Evolutionary conservation across 257 asterid genomes (phyloP), one percentile per base, ranked within the genome.

Genomic region (Ilex asprella): DNA sequence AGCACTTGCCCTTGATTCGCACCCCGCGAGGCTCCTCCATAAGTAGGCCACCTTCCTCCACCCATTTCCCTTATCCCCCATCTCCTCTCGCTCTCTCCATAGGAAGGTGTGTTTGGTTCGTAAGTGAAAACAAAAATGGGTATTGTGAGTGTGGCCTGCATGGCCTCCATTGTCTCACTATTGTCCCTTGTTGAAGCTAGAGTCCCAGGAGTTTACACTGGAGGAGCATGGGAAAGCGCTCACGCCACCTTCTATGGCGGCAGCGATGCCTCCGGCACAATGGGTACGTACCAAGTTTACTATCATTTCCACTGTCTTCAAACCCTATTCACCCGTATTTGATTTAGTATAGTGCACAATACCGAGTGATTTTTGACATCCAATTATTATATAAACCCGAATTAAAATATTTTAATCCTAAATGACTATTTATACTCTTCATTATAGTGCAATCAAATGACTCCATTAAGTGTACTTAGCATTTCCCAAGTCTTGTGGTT

Each of bases 191-290:
- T 55, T 32, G 74, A 73, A 9, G 87, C 88, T n/a, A 71, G 81
- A 56, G 78, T 82, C 31, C 92, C 96, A 39, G 96, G 95, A 1
- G 84, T 73, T 13, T 88, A 81, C 78, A 12, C 58, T 58, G 92
- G 90, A 50, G 89, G 85, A n/a, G 69, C 62, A 0, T 86, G 95
- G 95, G 74, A 83, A 61, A 59, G 60, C 41, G 96, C 96, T 55
- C 96, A 88, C 70, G 96, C 96, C 61, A 88, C 96, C 13, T 88
- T 88, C 78, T 88, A 88, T 63, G 96, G 96, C 2, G 96, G 96
- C 41, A 82, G 92, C 60, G 92, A 86, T 60, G 96, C 95, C 65
- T 88, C 96, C 65, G 96, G 96, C 60, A 88, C 96, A 7, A 88
- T 88, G 96, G 96, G 96, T 88, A 76, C 7, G 74, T 39, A 60